Conservation (phyloP, 106 monocot species). For the Allium cepa region DNA sequence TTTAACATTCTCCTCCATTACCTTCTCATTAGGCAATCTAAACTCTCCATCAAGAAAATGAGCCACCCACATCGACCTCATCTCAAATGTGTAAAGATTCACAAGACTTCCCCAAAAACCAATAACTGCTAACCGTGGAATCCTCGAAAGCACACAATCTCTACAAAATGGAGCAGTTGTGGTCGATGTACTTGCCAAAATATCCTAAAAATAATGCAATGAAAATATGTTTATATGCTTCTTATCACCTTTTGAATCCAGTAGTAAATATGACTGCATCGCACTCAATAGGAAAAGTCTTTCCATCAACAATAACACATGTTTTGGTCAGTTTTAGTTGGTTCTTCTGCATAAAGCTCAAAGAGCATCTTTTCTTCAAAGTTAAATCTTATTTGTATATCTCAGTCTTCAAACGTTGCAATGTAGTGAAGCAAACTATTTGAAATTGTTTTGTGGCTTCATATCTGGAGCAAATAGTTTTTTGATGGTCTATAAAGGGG, state of each 20-base stretch:
- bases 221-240: conserved; percentile 53
- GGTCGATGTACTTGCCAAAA: conserved; percentile 20
- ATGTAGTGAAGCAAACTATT: no score
- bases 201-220: conserved; percentile 22
- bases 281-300: conserved; percentile 13
- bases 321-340: no score
- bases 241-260: conserved; percentile 48
- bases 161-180: conserved; percentile 52
- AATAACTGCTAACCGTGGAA: conserved; percentile 64
- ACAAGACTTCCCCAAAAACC: conserved; percentile 54
- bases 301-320: conserved; percentile 16
- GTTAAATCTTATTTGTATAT: no score
- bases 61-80: conserved; percentile 54
- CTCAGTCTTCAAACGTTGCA: no score
- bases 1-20: conserved; percentile 40
- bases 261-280: conserved; percentile 73
- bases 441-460: no score
- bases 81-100: conserved; percentile 52
- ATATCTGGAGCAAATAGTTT: no score
- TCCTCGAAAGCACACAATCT: conserved; percentile 57
- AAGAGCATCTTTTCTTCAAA: no score
- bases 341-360: no score
- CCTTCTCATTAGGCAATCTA: conserved; percentile 34
- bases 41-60: conserved; percentile 54
- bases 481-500: no score